Evolutionary conservation across 2,329 filamentous ascomycete species (phyloP).

Genomic region (Fusarium sublunatum): DNA sequence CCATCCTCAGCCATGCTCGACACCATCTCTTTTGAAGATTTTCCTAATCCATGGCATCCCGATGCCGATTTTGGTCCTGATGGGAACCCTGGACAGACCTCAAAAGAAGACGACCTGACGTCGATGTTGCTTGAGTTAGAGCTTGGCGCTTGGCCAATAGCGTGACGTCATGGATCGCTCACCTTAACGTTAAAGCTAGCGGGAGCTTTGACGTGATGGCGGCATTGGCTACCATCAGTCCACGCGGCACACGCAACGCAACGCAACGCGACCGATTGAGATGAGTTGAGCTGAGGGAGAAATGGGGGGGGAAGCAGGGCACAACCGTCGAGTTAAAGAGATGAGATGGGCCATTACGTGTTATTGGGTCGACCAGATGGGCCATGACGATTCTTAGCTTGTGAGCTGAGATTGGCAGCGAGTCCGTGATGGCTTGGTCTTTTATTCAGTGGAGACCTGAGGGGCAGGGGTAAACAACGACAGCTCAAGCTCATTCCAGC

Average conservation of each 20-base stretch:
- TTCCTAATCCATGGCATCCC: constrained; percentile 32
- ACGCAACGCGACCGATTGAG: constrained; percentile 9
- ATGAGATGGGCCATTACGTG: constrained; percentile 30
- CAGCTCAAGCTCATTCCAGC: constrained; percentile 35
- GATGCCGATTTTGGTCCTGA: constrained; percentile 28
- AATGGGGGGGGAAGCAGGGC: constrained; percentile 28
- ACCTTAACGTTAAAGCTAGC: constrained; percentile 28
- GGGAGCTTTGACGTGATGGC: constrained; percentile 34
- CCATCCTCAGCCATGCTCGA: constrained; percentile 15
- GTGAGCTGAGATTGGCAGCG: constrained; percentile 19
- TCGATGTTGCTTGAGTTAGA: constrained; percentile 23
- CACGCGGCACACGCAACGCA: constrained; percentile 13
- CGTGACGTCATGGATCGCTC: constrained; percentile 46
- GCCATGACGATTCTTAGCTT: constrained; percentile 32
- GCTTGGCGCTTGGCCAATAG: constrained; percentile 7
- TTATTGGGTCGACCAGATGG: constrained; percentile 19
- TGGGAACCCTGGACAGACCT: constrained; percentile 2
- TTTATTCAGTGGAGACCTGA: constrained; percentile 34
- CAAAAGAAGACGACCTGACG: constrained; percentile 21
- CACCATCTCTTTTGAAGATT: constrained; percentile 25
- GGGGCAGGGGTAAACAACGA: constrained; percentile 15
- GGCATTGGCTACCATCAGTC: constrained; percentile 31
- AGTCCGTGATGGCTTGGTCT: constrained; percentile 31
- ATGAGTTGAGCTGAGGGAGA: constrained; percentile 8
- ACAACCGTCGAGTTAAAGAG: constrained; percentile 19